Evolutionary conservation across 306 rosid species (phyloP).

Genomic region (Macrotyloma uniflorum): DNA sequence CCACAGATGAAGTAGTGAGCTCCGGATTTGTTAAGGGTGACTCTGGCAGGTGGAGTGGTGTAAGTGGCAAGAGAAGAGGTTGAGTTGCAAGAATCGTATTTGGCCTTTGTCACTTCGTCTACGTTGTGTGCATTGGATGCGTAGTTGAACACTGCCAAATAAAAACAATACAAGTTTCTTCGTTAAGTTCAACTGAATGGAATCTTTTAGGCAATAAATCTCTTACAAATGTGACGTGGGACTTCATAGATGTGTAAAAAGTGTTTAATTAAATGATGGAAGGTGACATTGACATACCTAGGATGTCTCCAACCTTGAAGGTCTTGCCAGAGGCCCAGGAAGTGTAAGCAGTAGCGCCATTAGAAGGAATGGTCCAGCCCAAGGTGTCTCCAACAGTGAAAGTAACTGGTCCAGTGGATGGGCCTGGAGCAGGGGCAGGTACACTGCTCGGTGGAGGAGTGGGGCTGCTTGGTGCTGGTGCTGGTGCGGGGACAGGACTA

Average conservation of each 20-base stretch:
- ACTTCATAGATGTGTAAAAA: neutral
- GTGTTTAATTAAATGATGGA: no score
- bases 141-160: slow-evolving; percentile 64
- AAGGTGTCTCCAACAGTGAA: slow-evolving; percentile 38
- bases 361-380: slow-evolving; percentile 39
- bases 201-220: no score
- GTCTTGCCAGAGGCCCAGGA: slow-evolving; percentile 43
- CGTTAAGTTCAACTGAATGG: no score
- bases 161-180: neutral
- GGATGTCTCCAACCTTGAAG: slow-evolving; percentile 45
- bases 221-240: neutral
- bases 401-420: slow-evolving; percentile 42
- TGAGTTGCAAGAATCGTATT: slow-evolving; percentile 49
- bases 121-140: slow-evolving; percentile 49
- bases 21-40: slow-evolving; percentile 43
- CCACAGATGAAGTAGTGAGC: slow-evolving; percentile 46
- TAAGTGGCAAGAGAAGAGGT: slow-evolving; percentile 32
- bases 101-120: slow-evolving; percentile 59
- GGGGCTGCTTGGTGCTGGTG: neutral
- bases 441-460: slow-evolving; percentile 27
- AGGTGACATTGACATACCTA: slow-evolving; percentile 41
- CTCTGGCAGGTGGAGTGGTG: slow-evolving; percentile 35
- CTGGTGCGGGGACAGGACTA: slow-evolving; percentile 37
- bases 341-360: neutral
- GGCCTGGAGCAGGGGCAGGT: slow-evolving; percentile 22